Evolutionary conservation across 108 stramenopile species (phyloP).

Genomic region (Stephanodiscus triporus): DNA sequence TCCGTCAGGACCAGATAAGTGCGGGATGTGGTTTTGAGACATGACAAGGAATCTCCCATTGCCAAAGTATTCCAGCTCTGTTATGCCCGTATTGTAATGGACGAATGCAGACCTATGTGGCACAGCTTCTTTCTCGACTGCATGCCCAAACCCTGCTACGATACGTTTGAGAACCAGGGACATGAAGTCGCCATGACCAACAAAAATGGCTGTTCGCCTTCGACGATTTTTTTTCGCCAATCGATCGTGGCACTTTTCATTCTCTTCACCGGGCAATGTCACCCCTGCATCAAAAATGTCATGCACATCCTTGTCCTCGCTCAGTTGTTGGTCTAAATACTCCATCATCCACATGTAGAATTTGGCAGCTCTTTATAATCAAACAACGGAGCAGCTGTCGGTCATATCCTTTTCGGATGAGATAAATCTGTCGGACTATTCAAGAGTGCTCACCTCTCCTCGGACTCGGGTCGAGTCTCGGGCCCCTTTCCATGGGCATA

Average conservation of each 20-base stretch:
- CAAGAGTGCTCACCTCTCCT: conserved; percentile 32
- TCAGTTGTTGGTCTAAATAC: conserved; percentile 67
- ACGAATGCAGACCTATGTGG: conserved; percentile 76
- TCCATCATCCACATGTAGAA: conserved; percentile 79
- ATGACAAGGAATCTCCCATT: conserved; percentile 71
- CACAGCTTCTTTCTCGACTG: conserved; percentile 58
- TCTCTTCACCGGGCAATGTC: conserved; percentile 61
- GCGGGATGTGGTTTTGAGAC: conserved; percentile 68
- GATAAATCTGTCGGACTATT: background rate
- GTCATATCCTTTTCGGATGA: background rate
- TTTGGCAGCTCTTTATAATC: conserved; percentile 51
- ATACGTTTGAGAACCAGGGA: conserved; percentile 69
- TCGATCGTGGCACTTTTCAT: conserved; percentile 62
- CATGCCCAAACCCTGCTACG: conserved; percentile 73
- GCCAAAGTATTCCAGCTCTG: conserved; percentile 82
- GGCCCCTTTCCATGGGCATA: conserved; percentile 63
- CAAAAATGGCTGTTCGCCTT: conserved; percentile 60
- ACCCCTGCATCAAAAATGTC: conserved; percentile 84
- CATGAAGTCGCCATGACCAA: conserved; percentile 86
- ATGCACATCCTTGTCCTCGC: conserved; percentile 17
- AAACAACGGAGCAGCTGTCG: background rate
- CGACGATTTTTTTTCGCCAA: conserved; percentile 41
- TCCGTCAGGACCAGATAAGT: conserved; percentile 45
- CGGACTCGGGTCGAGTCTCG: conserved; percentile 68
- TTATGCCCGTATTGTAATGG: conserved; percentile 80